Evolutionary conservation across 2,329 filamentous ascomycete species (phyloP), one percentile per base, ranked within the genome.

Genomic region (Fusarium sp.): DNA sequence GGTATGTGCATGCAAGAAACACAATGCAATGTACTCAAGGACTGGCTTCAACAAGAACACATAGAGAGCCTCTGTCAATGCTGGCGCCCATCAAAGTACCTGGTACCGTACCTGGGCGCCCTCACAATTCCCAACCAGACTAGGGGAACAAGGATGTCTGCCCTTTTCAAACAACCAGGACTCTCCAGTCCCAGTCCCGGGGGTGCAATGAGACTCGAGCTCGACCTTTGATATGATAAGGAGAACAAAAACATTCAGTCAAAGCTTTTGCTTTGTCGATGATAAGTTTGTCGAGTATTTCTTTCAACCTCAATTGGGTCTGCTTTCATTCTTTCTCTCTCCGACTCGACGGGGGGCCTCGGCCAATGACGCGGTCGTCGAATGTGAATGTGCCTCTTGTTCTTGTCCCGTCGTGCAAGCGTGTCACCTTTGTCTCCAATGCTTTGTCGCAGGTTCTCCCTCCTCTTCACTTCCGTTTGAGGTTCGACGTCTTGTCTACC

Each of bases 351-450:
- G 31, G 58, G 35, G 47, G 45, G 38, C 47, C 64, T 70, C 25
- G 69, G 42, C 64, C 69, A 72, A 72, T 70, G 50, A 62, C 25
- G 42, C 14, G 20, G 33, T 53, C 38, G 36, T 57, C 36, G 44
- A 53, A 9, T 39, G 33, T 41, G 70, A 65, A 38, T 60, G 38
- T 72, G 55, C 36, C 55, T 71, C 47, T 65, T 27, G 18, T 39
- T 53, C 49, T 53, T 39, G 49, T 56, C 53, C 64, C 68, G 64
- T 70, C 31, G 54, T 65, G 61, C 45, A 65, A 70, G 69, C 59
- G 69, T 72, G 65, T 72, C 70, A 72, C 52, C 38, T 65, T 70
- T 72, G 64, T 55, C 58, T 69, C 63, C 45, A 66, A 66, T 66
- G 33, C 45, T 69, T 64, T 54, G 64, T 64, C 47, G 54, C 64